Percentiles rank a stretch among this genome's conserved stretches.
Evolutionary conservation across 2,329 filamentous ascomycete genomes (phyloP).

Genomic region (Purpureocillium takamizusanense): DNA sequence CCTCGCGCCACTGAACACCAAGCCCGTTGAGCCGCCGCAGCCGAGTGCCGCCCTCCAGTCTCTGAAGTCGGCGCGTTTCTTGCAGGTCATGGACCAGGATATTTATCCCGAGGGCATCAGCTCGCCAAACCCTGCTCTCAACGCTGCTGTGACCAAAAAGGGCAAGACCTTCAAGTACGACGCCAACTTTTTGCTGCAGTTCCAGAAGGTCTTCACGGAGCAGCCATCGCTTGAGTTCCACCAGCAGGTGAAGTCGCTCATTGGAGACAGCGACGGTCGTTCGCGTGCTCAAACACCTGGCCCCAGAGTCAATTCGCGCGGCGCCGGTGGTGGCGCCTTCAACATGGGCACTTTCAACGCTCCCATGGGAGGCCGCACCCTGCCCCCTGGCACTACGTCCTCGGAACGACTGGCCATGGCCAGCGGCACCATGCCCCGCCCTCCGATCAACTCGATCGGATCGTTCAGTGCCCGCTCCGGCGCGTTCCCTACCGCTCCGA

Average conservation of each 20-base stretch:
- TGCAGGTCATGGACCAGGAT: conserved; percentile 68
- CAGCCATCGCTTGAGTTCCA: conserved; percentile 94
- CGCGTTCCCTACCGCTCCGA: conserved; percentile 49
- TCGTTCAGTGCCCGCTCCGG: conserved; percentile 34
- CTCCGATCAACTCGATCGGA: conserved; percentile 29
- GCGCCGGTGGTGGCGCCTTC: conserved; percentile 37
- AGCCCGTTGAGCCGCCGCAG: conserved; percentile 80
- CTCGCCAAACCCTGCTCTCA: conserved; percentile 87
- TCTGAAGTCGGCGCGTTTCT: conserved; percentile 82
- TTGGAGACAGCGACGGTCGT: conserved; percentile 66
- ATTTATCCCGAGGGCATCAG: conserved; percentile 76
- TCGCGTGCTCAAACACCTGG: conserved; percentile 51
- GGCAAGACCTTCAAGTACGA: conserved; percentile 87
- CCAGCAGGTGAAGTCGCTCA: conserved; percentile 73
- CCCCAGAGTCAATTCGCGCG: conserved; percentile 43
- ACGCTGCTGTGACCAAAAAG: conserved; percentile 70
- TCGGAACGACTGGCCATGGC: conserved; percentile 65
- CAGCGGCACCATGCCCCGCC: conserved; percentile 39
- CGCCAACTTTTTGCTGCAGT: conserved; percentile 89
- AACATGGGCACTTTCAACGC: conserved; percentile 65
- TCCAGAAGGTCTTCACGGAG: conserved; percentile 92
- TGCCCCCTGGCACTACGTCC: conserved; percentile 71
- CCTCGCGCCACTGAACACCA: conserved; percentile 71
- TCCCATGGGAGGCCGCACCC: conserved; percentile 38
- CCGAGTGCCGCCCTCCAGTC: conserved; percentile 91